phyloP scores from a whole-genome alignment of 1,284 basidiomycete genomes.

The Heterobasidion parviporum region DNA sequence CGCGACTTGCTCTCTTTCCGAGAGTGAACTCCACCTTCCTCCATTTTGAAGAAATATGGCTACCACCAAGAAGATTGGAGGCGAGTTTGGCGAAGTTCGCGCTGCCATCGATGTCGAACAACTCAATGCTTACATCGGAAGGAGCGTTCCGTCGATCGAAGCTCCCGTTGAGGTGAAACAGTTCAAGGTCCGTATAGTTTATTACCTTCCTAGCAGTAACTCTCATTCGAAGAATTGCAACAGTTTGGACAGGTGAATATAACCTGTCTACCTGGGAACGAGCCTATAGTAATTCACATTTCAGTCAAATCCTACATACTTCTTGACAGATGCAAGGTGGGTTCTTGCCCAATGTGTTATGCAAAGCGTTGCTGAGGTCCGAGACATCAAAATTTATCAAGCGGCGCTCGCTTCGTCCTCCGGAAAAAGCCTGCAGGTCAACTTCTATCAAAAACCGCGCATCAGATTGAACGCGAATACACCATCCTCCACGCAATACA shows the following conservation, averaged over 20 bases:
- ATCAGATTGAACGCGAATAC: constrained; percentile 92
- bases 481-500: constrained; percentile 72
- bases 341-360: constrained; percentile 12
- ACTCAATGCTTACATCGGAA: constrained; percentile 63
- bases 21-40: not conserved
- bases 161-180: constrained; percentile 80
- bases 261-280: not conserved
- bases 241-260: constrained; percentile 72
- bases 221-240: too few relatives aligned
- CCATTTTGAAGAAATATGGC: not conserved
- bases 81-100: constrained; percentile 68
- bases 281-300: constrained; percentile 1
- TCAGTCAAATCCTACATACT: constrained; percentile 93
- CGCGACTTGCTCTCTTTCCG: not conserved
- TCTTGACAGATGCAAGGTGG: constrained; percentile 69
- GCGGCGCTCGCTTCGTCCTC: constrained; percentile 69
- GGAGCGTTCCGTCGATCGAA: constrained; percentile 47
- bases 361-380: not conserved
- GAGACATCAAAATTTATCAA: constrained; percentile 17
- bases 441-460: constrained; percentile 83
- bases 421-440: constrained; percentile 91
- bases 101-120: constrained; percentile 59
- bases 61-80: constrained; percentile 30
- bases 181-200: constrained; percentile 64
- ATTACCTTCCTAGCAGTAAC: too few relatives aligned